Evolutionary conservation across 495 filamentous ascomycete genomes (phyloP), one percentile per base, ranked within the genome.

Genomic region (Hyaloscypha bicolor): DNA sequence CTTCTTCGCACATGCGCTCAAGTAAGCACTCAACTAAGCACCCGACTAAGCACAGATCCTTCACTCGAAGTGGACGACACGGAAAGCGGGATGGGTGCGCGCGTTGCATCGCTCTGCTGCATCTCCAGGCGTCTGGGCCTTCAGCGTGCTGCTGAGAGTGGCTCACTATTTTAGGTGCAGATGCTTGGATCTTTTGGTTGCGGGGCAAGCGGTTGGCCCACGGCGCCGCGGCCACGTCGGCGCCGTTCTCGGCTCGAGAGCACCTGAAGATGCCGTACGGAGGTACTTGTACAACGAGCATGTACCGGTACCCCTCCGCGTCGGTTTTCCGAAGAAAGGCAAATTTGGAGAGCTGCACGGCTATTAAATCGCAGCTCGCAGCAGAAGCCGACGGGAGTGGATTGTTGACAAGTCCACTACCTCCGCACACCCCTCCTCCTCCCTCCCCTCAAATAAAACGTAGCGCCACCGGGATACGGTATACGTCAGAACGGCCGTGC

Each of bases 81-180:
- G 53, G 53, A n/a, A 56, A 31, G 0, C 53, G 51, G 53, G 53
- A 31, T 9, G 42, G 16, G 42, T 48, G 42, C 4, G 9, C 42
- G 2, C 42, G 16, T 48, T 48, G 42, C 42, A 48, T 48, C 16
- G 42, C 16, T 48, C 42, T 48, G 42, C 42, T 48, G 42, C 42
- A 48, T 48, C 42, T 48, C 42, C 16, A 1, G 9, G 42, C 42
- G 42, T 48, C 42, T 48, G 42, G 42, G 42, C 42, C 42, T 48
- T 48, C 16, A 19, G 11, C 4, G 8, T 48, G 42, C 2, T 48
- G 42, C 9, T 48, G 42, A 48, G 42, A 48, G 11, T 48, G 42
- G 42, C 42, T 48, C 42, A 48, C 42, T 48, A 48, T 48, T 48
- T 48, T 48, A 48, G 42, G 42, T 48, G 42, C 42, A 48, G 42